A percentile compares a stretch with the other conserved stretches of the same genome.
These are phyloP conservation scores for Calocybe indica DNA, from an alignment of 768 basidiomycete species.

Conservation along the genomic window DNA sequence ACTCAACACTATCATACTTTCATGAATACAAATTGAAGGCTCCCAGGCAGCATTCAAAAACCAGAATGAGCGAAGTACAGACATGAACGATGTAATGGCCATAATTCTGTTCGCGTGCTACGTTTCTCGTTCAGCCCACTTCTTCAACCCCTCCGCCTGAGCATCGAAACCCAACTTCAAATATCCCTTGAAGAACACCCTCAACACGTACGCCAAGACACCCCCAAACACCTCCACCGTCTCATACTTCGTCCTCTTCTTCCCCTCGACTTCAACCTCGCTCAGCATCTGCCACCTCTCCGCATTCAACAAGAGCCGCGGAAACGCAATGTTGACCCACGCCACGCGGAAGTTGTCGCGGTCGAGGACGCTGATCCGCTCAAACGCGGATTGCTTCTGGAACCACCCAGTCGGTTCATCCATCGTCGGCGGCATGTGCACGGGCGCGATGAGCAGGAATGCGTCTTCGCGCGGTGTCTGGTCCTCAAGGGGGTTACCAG, in stretches of 20 bases:
- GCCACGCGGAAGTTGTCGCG: constrained; percentile 47
- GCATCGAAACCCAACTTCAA: constrained; percentile 42
- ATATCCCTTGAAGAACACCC: constrained; percentile 34
- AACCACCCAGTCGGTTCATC: constrained; percentile 30
- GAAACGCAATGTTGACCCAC: constrained; percentile 41
- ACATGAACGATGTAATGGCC: background rate
- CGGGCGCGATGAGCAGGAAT: constrained; percentile 39
- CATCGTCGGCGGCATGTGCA: constrained; percentile 59
- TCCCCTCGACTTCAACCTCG: constrained; percentile 39
- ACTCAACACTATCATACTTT: no score
- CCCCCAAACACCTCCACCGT: constrained; percentile 57
- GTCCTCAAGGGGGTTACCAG: constrained; percentile 33
- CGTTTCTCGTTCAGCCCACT: constrained; percentile 30
- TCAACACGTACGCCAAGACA: constrained; percentile 46
- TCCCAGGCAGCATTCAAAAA: no score
- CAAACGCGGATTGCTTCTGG: constrained; percentile 33
- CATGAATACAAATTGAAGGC: no score
- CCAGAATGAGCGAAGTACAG: no score
- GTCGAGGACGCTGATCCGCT: constrained; percentile 45
- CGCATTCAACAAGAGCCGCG: constrained; percentile 41
- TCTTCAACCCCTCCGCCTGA: constrained; percentile 54
- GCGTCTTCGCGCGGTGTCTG: constrained; percentile 46
- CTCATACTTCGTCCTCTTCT: constrained; percentile 50
- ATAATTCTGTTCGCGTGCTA: background rate
- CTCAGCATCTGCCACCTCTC: constrained; percentile 64